Evolutionary conservation across 2,329 filamentous ascomycete genomes (phyloP), one percentile per base, ranked within the genome.

Genomic region (Chalara sp.): DNA sequence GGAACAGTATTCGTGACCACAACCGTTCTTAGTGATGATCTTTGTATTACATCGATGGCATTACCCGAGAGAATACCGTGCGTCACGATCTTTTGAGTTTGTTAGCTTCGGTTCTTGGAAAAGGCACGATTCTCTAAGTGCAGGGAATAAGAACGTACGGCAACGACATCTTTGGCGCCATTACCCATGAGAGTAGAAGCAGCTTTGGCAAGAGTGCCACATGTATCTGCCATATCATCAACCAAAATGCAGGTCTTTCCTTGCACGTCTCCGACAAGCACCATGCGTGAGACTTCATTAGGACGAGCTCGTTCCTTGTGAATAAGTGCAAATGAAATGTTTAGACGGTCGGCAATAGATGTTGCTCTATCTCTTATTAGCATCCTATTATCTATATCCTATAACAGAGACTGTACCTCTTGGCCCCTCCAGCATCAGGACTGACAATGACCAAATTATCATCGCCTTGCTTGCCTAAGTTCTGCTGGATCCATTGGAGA

Each of bases 141-240:
- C 35, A n/a, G n/a, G 35, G 35, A n/a, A 2, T 37, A n/a, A n/a
- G 35, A 37, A n/a, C 35, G 8, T 37, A 37, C 35, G 29, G 93
- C 93, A 56, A 95, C 89, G 37, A 95, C 90, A 65, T 95, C 83
- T 59, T 82, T 83, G 1, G 93, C 92, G 32, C 89, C 89, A 64
- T 96, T 86, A 61, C 89, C 79, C 68, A 92, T 88, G 48, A 97
- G 81, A 0, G 91, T 92, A 51, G 89, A 84, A 12, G 92, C 93
- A 3, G 91, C 93, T 73, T 97, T 97, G 68, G 78, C 81, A 10
- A 87, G 75, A 1, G 89, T 96, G 59, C 90, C 90, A 68, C 91
- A 96, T 4, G 92, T 96, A 67, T 97, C 92, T 32, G 91, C 91
- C 89, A 97, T 96, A 67, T 97, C 92, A 67, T 97, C 92, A 45